phyloP scores from a whole-genome alignment of 495 filamentous ascomycete genomes.

The Podospora didyma region DNA sequence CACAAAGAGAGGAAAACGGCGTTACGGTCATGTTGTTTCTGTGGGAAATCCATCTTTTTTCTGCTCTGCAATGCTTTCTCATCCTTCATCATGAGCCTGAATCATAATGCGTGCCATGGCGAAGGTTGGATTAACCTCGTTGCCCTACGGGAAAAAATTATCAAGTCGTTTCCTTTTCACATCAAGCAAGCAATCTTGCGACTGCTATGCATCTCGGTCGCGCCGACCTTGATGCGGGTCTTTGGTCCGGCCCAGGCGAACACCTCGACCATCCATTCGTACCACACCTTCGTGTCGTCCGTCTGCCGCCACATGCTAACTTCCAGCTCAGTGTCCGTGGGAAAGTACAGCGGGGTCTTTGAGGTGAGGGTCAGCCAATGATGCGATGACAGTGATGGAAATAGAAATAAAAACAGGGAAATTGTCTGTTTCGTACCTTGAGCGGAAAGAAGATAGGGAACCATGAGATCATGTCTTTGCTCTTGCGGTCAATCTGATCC shows the following conservation, averaged over 20 bases:
- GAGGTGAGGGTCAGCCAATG: slow-evolving; percentile 3
- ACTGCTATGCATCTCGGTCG: slow-evolving; percentile 83
- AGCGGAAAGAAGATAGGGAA: slow-evolving; percentile 98
- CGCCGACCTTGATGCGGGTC: slow-evolving; percentile 67
- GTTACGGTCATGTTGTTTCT: neutral
- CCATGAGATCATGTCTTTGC: slow-evolving; percentile 94
- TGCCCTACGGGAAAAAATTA: neutral
- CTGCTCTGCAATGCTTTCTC: neutral
- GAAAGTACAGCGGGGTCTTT: slow-evolving; percentile 83
- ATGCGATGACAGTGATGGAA: neutral
- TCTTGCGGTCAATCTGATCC: slow-evolving; percentile 86
- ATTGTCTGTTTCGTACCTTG: slow-evolving; percentile 56
- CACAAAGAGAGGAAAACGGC: too few relatives aligned
- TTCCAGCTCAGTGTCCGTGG: slow-evolving; percentile 77
- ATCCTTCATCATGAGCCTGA: neutral
- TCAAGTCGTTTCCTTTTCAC: slow-evolving; percentile 39
- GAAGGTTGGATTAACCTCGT: too few relatives aligned
- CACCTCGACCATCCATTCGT: slow-evolving; percentile 93
- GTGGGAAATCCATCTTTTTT: neutral
- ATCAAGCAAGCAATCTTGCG: slow-evolving; percentile 89
- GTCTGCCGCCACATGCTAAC: slow-evolving; percentile 94
- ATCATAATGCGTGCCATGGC: too few relatives aligned
- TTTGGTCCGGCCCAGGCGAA: slow-evolving; percentile 59
- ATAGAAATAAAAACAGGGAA: neutral
- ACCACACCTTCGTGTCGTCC: slow-evolving; percentile 95